Conservation (phyloP, 495 filamentous ascomycete species). For the Penicillium subrubescens region DNA sequence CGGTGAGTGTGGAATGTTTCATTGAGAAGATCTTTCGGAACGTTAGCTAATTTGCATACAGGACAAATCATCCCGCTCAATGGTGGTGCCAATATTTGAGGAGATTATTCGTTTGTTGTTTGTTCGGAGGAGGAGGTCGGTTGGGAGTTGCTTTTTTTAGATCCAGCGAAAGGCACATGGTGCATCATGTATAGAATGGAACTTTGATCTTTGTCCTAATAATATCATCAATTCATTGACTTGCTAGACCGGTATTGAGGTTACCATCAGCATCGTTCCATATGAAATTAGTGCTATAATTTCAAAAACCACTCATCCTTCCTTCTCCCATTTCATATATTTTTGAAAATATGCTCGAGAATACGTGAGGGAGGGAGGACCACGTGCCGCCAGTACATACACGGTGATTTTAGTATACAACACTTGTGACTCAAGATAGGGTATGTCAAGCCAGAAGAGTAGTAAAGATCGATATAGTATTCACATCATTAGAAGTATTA, state of each 20-base stretch:
- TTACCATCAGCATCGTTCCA: no score
- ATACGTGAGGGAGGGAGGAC: no score
- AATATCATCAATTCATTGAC: not conserved
- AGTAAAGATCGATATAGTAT: not conserved
- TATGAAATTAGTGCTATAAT: no score
- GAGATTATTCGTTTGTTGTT: not conserved
- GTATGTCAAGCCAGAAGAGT: no score
- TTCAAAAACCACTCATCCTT: no score
- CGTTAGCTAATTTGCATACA: constrained; percentile 12
- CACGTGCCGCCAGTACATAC: no score
- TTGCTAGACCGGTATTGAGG: not conserved
- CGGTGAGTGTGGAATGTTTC: constrained; percentile 44
- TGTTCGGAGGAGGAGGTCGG: not conserved
- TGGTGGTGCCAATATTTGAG: constrained; percentile 38
- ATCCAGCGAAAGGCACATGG: not conserved
- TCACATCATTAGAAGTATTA: not conserved
- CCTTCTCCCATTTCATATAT: no score
- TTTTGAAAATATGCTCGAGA: no score
- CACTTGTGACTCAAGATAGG: no score
- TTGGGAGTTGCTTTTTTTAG: not conserved
- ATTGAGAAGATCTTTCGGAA: not conserved
- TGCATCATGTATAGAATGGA: constrained; percentile 2
- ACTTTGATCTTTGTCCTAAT: not conserved
- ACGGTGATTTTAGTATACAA: no score
- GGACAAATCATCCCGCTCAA: constrained; percentile 39